Evolutionary conservation across 148 eudicot genomes (phyloP), one percentile per base, ranked within the genome.

Genomic region (Rhododendron williamsianum): DNA sequence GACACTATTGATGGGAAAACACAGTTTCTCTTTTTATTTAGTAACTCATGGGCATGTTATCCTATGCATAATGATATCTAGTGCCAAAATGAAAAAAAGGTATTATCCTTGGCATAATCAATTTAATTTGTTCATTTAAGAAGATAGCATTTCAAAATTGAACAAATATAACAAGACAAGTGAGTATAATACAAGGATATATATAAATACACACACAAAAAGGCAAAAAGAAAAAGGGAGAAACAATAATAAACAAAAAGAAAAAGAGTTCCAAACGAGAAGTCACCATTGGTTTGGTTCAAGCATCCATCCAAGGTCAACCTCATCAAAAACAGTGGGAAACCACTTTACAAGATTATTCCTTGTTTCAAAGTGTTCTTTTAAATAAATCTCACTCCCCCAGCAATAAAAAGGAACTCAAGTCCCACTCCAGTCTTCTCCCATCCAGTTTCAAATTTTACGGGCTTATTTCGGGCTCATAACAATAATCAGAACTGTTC

Each of bases 311-410:
- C n/a, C 13, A 36, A 82, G 46, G 84, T 82, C 84, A 82, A 60
- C 84, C 36, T 65, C 25, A 82, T 82, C 54, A 63, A 43, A 18
- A 58, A 19, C 35, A 43, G 84, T 43, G 76, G 51, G 36, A 63
- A 82, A 82, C 41, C 11, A 78, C 76, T 82, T 63, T 63, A 27
- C 36, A 43, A 25, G 65, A 60, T 41, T 35, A 81, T 81, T 81
- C 83, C 72, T 58, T 23, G 25, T 18, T 49, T 80, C 43, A 80
- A 80, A 52, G 33, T 80, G 21, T 51, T 16, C 27, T 48, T 19
- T 54, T 46, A 46, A 46, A 49, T 2, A 48, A 25, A 27, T 54
- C 83, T 54, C 83, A 58, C 63, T 11, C 49, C 46, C 46, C 83
- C 71, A 81, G 73, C 48, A 21, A 36, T 6, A 36, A 46, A 38